Conservation (phyloP, 306 rosid genomes). For the Vigna angularis region DNA sequence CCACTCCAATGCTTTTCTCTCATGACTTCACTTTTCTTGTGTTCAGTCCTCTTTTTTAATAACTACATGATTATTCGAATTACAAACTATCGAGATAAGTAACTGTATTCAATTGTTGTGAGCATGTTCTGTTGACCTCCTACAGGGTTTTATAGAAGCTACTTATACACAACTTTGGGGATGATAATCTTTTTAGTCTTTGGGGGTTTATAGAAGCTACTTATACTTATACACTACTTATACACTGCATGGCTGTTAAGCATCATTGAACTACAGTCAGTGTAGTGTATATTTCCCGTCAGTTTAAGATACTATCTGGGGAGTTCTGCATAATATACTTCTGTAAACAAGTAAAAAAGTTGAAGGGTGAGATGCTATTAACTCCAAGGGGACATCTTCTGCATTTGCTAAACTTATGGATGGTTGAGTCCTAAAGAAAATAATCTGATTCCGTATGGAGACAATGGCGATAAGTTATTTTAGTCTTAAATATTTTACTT, state of each 20-base stretch:
- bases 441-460: too few relatives aligned
- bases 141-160: background rate
- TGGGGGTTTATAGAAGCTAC: too few relatives aligned
- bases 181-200: background rate
- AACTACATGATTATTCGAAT: background rate
- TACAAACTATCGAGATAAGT: background rate
- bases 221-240: too few relatives aligned
- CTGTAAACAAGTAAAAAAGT: too few relatives aligned
- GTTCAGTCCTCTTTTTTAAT: background rate
- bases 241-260: too few relatives aligned
- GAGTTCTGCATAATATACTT: too few relatives aligned
- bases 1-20: background rate
- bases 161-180: background rate
- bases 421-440: background rate
- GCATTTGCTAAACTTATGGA: slow-evolving; percentile 5
- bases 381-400: background rate
- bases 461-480: too few relatives aligned
- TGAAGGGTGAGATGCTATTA: too few relatives aligned
- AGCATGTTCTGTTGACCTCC: background rate
- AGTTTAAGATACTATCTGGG: too few relatives aligned
- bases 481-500: too few relatives aligned
- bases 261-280: background rate
- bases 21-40: slow-evolving; percentile 11
- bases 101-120: background rate
- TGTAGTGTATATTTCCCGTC: background rate